Evolutionary conservation across 768 basidiomycete genomes (phyloP), one percentile per base, ranked within the genome.

Genomic region (Xerocomellus amylosporus): DNA sequence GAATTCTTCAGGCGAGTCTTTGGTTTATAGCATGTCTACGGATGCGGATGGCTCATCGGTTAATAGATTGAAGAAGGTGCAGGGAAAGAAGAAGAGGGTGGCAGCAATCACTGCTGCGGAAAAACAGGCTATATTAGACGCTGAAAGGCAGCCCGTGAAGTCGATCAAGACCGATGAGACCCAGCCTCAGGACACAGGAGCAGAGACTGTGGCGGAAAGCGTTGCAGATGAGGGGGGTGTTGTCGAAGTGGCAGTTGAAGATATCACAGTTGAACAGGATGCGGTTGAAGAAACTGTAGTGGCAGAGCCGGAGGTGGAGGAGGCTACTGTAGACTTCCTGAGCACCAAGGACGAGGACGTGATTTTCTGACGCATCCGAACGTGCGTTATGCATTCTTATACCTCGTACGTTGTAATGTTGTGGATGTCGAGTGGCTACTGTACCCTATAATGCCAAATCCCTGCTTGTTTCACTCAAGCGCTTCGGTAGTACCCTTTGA

Each of bases 61-160:
- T 47, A 46, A 64, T 70, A 93, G 96, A 64, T 74, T 98, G 61
- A 98, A 98, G 76, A 96, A 97, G 70, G 93, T 97, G 2, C 94
- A 98, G 70, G 92, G 91, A 24, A 98, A 96, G 81, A 98, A 96
- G 82, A 96, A 96, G 73, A 79, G 90, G 51, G 85, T 90, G 58
- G 86, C 78, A 8, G 86, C 84, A 42, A 67, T 64, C 12, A 69
- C 73, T 12, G 60, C 64, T 13, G 73, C 70, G 8, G 70, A 60
- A 46, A 54, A 53, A 34, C 55, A 63, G 50, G 55, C 48, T 19
- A 9, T 10, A 30, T 4, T 12, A n/a, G 58, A 51, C 14, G 33
- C 38, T 38, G 61, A 38, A 56, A 55, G 43, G 26, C 57, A 50
- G 47, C 33, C 38, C 8, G 53, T 46, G 31, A 42, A 53, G 14